These are phyloP conservation scores for Phyllosticta capitalensis DNA, from an alignment of 2,329 filamentous ascomycete genomes.

Conservation along the genomic window DNA sequence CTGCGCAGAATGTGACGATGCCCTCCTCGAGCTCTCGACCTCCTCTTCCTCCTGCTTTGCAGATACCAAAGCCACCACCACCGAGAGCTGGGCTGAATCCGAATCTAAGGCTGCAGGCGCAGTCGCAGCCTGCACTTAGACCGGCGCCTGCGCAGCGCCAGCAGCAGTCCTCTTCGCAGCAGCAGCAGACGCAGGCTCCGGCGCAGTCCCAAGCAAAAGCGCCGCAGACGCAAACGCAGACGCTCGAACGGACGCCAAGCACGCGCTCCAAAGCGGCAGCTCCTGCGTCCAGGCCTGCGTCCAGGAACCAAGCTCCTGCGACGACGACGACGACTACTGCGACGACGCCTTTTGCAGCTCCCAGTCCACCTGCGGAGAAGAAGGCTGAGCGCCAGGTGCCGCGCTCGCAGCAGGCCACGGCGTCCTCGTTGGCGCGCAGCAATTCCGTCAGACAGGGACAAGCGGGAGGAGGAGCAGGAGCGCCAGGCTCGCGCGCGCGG, in stretches of 20 bases:
- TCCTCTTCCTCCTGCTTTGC: no score
- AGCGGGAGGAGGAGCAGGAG: neutral
- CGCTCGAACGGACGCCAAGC: neutral
- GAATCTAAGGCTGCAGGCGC: no score
- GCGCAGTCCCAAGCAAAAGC: neutral
- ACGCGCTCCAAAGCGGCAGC: neutral
- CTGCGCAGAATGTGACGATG: no score
- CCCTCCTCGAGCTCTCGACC: no score
- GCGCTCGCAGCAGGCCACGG: neutral
- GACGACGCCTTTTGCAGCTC: neutral
- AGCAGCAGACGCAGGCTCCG: neutral
- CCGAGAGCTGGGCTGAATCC: no score
- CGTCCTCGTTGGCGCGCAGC: neutral
- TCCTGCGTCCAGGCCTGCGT: neutral
- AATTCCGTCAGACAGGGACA: neutral
- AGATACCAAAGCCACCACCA: no score
- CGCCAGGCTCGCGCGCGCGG: no score
- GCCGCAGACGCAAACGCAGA: neutral
- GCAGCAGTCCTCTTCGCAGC: no score
- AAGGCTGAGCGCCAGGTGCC: neutral
- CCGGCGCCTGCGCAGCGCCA: no score
- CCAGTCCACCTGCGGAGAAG: neutral
- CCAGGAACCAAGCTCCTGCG: neutral
- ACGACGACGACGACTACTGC: no score
- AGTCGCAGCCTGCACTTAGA: no score